Base-by-base conservation (phyloP, 305 asterid genomes). In the Stenogyne calaminthoides region DNA sequence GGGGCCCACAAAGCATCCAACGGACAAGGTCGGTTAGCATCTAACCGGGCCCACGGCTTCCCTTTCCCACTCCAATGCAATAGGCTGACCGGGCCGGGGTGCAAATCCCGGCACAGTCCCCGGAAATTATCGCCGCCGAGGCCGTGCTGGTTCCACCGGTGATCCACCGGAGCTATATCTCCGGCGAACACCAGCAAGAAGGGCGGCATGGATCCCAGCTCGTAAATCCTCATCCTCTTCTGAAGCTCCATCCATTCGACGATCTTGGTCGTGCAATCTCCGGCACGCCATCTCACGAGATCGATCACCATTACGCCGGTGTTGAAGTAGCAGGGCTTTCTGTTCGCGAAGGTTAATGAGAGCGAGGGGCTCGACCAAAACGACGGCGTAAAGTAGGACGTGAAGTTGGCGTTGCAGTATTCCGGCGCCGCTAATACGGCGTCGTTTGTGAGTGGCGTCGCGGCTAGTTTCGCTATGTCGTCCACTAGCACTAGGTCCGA, bases 31-130 rank as follows among this genome's bases (percentile, higher is more conserved):
- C 86, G 87, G 62, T 77, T 81, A 0, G 89, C 81, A 62, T 89
- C 96, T n/a, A 91, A 82, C 14, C 98, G 73, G 10, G 70, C 98
- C 98, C 98, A 93, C 6, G 98, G 98, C 36, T 93, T 93, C 0
- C 97, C 98, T 67, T 93, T 93, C 1, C 98, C 98, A 46, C 97
- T 91, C 98, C 98, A 93, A 74, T 93, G 98, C 88, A 93, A 54
- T 0, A 93, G 80, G 42, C 97, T 91, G 6, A 93, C 98, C 46
- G 96, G 98, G 0, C 98, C 98, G 1, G 91, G 96, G n/a, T 93
- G 98, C 74, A 93, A 73, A 76, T 85, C 88, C 36, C 98, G 75
- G 82, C 98, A 93, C 0, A 91, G 91, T 0, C 97, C 98, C 61
- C 84, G 79, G 76, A 84, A 91, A 18, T 93, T 93, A 47, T 93